These are phyloP conservation scores for Scedosporium aurantiacum DNA, from an alignment of 2,329 filamentous ascomycete species.

Conservation along the genomic window DNA sequence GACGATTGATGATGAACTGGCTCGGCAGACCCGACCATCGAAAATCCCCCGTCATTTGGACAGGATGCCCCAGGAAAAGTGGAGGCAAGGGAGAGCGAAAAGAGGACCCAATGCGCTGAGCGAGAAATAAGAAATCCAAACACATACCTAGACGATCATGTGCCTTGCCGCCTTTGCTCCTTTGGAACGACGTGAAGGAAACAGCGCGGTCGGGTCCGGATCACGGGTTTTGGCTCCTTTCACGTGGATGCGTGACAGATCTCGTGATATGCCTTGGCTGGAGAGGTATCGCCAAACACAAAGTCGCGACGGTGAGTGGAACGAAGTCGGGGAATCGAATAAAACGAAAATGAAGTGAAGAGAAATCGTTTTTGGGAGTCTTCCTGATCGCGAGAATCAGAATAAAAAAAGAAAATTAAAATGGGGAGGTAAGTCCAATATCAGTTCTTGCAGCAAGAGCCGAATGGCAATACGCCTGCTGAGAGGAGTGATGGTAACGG, in stretches of 20 bases:
- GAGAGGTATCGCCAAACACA: conserved; percentile 6
- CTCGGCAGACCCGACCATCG: neutral
- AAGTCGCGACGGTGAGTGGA: conserved; percentile 8
- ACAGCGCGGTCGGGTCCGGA: conserved; percentile 17
- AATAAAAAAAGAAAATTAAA: conserved; percentile 4
- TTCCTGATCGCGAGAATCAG: neutral
- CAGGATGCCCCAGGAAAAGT: neutral
- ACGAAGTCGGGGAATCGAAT: conserved; percentile 8
- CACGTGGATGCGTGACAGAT: conserved; percentile 35
- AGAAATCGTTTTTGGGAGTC: neutral
- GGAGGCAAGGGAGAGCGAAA: neutral
- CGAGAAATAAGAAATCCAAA: conserved; percentile 13
- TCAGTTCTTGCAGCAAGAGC: neutral
- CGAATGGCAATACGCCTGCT: neutral
- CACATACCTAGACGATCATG: conserved; percentile 34
- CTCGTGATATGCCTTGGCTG: conserved; percentile 30
- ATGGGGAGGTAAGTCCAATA: neutral
- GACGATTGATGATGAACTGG: neutral
- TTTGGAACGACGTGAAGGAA: conserved; percentile 9
- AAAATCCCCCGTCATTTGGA: neutral
- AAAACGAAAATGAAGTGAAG: conserved; percentile 7
- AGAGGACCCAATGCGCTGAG: conserved; percentile 10
- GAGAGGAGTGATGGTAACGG: neutral
- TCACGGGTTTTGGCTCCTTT: conserved; percentile 31
- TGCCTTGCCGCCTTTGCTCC: conserved; percentile 19